Percentiles rank a stretch among this genome's conserved stretches.
Evolutionary conservation across 2,329 filamentous ascomycete species (phyloP).

Genomic region (Fusarium albosuccineum): DNA sequence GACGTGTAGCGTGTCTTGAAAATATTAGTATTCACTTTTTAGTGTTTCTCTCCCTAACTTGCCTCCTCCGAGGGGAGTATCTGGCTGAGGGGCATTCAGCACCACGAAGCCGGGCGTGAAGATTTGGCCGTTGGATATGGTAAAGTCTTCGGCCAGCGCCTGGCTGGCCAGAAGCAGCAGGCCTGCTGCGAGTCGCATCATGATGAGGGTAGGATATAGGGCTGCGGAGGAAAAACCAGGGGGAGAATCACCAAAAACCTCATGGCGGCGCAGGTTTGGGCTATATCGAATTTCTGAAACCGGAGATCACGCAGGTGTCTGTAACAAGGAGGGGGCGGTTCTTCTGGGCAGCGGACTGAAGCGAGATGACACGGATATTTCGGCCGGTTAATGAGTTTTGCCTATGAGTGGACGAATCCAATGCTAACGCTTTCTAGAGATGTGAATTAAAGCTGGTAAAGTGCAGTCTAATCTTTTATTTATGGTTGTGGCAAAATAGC

Average conservation of each 20-base stretch:
- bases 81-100: slow-evolving; percentile 74
- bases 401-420: no score
- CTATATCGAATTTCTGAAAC: slow-evolving; percentile 33
- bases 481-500: neutral
- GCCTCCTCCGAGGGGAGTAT: slow-evolving; percentile 74
- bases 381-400: slow-evolving; percentile 21
- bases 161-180: slow-evolving; percentile 42
- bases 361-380: slow-evolving; percentile 38
- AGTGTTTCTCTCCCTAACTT: slow-evolving; percentile 45
- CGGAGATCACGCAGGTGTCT: slow-evolving; percentile 27
- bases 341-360: slow-evolving; percentile 24
- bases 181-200: slow-evolving; percentile 17
- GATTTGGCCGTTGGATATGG: slow-evolving; percentile 73
- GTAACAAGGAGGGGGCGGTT: slow-evolving; percentile 18
- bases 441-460: neutral
- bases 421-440: neutral
- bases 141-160: slow-evolving; percentile 61
- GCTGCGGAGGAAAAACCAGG: neutral
- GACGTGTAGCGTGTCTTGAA: slow-evolving; percentile 68
- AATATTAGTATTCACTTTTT: slow-evolving; percentile 12
- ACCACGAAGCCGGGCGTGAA: slow-evolving; percentile 78
- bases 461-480: no score
- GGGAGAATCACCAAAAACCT: slow-evolving; percentile 12
- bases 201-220: slow-evolving; percentile 10
- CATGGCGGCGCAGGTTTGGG: slow-evolving; percentile 2